Percentiles rank a stretch among this genome's conserved stretches.
phyloP scores from a whole-genome alignment of 257 asterid species.

The Schizonepeta tenuifolia region DNA sequence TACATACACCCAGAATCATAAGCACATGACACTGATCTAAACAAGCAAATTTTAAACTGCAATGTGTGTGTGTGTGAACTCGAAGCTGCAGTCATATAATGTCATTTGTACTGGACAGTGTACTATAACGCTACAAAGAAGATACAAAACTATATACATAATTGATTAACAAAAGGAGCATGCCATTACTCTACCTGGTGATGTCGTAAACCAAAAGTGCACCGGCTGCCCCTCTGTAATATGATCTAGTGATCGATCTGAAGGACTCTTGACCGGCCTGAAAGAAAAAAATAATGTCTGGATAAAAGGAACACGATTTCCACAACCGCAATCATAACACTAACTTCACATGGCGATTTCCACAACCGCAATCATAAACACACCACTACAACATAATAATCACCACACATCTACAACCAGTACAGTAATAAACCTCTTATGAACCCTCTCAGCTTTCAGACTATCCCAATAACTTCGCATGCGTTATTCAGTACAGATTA shows the following conservation, averaged over 20 bases:
- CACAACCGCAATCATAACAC: not conserved
- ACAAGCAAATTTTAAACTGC: not conserved
- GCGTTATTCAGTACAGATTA: not conserved
- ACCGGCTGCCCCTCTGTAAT: constrained; percentile 77
- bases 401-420: not conserved
- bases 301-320: not conserved
- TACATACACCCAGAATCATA: not conserved
- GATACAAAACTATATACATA: not conserved
- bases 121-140: not conserved
- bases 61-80: not conserved
- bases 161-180: not conserved
- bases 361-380: not conserved
- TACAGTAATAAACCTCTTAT: not conserved
- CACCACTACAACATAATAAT: not conserved
- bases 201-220: constrained; percentile 73
- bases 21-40: not conserved
- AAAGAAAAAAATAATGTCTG: not conserved
- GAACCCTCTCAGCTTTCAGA: not conserved
- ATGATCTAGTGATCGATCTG: constrained; percentile 68
- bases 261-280: constrained; percentile 77
- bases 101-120: constrained; percentile 14
- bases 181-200: constrained; percentile 43
- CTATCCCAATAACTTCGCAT: not conserved
- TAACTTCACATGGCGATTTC: not conserved
- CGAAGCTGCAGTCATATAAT: not conserved